A percentile compares a stretch with the other conserved stretches of the same genome.
phyloP scores from a whole-genome alignment of 345 rosid species.

The Clarkia xantiana region DNA sequence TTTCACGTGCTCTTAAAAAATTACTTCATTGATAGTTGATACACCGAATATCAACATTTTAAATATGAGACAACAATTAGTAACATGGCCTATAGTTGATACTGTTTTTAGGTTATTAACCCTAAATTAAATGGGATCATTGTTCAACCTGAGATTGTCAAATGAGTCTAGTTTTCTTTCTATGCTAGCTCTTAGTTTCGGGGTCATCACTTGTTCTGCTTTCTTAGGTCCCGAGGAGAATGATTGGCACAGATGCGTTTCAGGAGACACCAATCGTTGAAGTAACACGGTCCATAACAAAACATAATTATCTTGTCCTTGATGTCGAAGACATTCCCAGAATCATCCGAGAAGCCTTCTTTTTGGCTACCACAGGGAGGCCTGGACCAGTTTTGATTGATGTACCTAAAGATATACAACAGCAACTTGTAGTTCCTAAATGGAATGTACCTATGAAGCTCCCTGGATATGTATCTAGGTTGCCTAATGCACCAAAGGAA shows the following conservation, averaged over 20 bases:
- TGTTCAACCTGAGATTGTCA: no score
- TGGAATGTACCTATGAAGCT: slow-evolving; percentile 49
- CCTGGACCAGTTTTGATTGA: slow-evolving; percentile 95
- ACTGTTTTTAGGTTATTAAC: no score
- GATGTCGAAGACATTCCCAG: slow-evolving; percentile 87
- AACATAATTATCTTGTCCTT: slow-evolving; percentile 81
- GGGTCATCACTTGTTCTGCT: not conserved
- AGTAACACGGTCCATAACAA: slow-evolving; percentile 79
- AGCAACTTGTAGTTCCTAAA: slow-evolving; percentile 68
- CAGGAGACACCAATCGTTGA: slow-evolving; percentile 91
- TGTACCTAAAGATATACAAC: slow-evolving; percentile 90
- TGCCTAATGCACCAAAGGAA: slow-evolving; percentile 53
- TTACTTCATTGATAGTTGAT: no score
- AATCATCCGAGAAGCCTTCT: slow-evolving; percentile 67
- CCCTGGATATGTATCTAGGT: slow-evolving; percentile 62
- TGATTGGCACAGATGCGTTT: slow-evolving; percentile 92
- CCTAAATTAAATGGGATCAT: no score
- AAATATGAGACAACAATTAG: no score
- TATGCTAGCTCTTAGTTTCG: no score
- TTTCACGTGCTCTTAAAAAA: no score
- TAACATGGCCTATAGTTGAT: no score
- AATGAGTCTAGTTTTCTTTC: no score
- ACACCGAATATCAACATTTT: no score
- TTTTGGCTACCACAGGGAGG: slow-evolving; percentile 72
- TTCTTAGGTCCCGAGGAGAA: slow-evolving; percentile 65